A percentile compares a stretch with the other conserved stretches of the same genome.
phyloP scores from a whole-genome alignment of 202 grass and related monocot genomes.

The Digitaria exilis region DNA sequence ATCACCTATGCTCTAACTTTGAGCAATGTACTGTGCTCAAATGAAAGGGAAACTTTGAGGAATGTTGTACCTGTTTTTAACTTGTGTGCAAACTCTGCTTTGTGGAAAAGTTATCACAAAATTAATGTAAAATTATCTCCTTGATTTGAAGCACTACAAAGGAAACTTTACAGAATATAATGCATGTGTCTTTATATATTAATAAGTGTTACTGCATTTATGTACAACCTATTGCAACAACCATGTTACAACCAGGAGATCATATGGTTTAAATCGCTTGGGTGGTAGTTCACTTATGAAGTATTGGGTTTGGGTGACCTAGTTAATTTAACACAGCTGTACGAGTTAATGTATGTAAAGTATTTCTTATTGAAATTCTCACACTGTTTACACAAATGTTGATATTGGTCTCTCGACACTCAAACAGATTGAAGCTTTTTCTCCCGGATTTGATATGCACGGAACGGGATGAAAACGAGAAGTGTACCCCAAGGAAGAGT shows the following conservation, averaged over 20 bases:
- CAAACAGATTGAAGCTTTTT: background rate
- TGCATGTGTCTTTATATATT: no score
- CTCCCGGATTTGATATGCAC: background rate
- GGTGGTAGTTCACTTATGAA: no score
- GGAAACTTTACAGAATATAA: no score
- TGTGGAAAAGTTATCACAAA: background rate
- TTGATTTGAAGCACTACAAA: background rate
- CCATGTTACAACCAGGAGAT: no score
- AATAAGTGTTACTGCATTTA: no score
- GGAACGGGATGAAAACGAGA: background rate
- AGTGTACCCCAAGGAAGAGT: conserved; percentile 17
- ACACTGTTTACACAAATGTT: background rate
- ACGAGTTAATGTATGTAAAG: no score
- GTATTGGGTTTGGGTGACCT: no score
- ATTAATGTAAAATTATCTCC: background rate
- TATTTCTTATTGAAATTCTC: background rate
- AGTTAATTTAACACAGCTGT: no score
- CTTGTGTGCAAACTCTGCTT: background rate
- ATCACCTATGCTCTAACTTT: background rate
- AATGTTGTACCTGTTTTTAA: background rate
- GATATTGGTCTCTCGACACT: background rate
- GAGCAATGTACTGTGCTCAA: background rate
- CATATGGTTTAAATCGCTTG: no score
- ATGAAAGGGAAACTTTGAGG: background rate
- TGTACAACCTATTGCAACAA: no score